phyloP scores from a whole-genome alignment of 179 eudicot genomes.

The Beta lomatogona region DNA sequence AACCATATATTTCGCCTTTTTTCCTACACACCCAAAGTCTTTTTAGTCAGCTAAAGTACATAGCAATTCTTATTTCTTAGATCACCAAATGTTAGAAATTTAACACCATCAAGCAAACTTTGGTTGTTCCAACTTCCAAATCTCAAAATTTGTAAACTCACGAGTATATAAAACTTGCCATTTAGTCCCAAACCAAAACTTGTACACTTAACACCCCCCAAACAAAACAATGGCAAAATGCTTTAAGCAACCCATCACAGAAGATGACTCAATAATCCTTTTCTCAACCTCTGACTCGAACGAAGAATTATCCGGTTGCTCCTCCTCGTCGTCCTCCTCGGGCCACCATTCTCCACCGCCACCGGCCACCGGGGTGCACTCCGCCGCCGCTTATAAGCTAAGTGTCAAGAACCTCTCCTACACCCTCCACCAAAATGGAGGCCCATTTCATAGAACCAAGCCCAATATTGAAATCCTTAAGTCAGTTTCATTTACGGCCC shows the following conservation, averaged over 20 bases:
- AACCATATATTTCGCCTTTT: no score
- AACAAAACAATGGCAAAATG: constrained; percentile 50
- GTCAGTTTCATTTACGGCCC: constrained; percentile 41
- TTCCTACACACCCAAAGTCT: not conserved
- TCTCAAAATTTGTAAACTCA: constrained; percentile 13
- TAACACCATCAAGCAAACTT: constrained; percentile 18
- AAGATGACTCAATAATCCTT: constrained; percentile 64
- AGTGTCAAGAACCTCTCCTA: constrained; percentile 37
- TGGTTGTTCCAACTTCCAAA: constrained; percentile 37
- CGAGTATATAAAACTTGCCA: constrained; percentile 18
- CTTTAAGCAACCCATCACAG: constrained; percentile 45
- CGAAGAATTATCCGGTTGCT: constrained; percentile 48
- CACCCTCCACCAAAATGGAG: not conserved
- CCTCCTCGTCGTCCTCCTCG: constrained; percentile 56
- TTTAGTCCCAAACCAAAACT: not conserved
- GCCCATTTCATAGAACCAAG: constrained; percentile 16
- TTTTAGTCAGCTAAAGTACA: not conserved
- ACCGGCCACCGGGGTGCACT: constrained; percentile 22
- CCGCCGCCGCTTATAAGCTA: constrained; percentile 39
- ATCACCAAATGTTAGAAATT: constrained; percentile 33
- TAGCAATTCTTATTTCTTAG: constrained; percentile 23
- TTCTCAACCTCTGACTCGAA: constrained; percentile 69
- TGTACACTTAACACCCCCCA: not conserved
- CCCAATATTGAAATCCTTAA: constrained; percentile 29
- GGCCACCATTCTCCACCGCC: constrained; percentile 52